phyloP scores from a whole-genome alignment of 371 early-diverging fungal species.

The Thermomucor indicae-seudaticae region DNA sequence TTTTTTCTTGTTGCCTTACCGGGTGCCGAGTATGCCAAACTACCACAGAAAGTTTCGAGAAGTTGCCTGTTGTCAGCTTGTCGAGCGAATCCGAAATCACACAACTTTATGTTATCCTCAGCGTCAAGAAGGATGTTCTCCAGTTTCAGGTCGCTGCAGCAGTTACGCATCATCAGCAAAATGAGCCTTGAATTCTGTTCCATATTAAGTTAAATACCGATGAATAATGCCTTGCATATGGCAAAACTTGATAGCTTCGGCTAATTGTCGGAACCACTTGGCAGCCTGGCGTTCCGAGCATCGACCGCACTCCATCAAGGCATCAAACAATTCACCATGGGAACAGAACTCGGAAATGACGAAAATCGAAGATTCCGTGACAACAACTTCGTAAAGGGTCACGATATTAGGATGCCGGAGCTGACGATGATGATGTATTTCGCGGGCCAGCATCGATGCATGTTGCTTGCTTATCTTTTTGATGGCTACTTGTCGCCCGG shows the following conservation, averaged over 20 bases:
- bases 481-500: slow-evolving; percentile 82
- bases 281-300: slow-evolving; percentile 51
- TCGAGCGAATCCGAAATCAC: slow-evolving; percentile 89
- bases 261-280: slow-evolving; percentile 68
- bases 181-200: no score
- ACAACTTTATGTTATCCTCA: slow-evolving; percentile 73
- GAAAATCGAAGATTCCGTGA: slow-evolving; percentile 77
- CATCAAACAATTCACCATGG: slow-evolving; percentile 76
- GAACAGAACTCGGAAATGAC: slow-evolving; percentile 78
- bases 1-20: no score
- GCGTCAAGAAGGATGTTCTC: slow-evolving; percentile 81
- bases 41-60: slow-evolving; percentile 85
- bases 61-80: slow-evolving; percentile 62
- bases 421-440: slow-evolving; percentile 86
- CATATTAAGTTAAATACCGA: no score
- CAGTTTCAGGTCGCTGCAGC: slow-evolving; percentile 84
- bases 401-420: slow-evolving; percentile 84
- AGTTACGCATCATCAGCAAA: no score
- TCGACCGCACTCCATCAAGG: slow-evolving; percentile 57
- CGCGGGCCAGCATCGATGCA: slow-evolving; percentile 71
- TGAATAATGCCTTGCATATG: slow-evolving; percentile 78
- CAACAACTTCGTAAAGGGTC: slow-evolving; percentile 81
- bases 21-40: slow-evolving; percentile 81
- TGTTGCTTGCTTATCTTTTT: slow-evolving; percentile 87
- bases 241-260: slow-evolving; percentile 73